A percentile compares a stretch with the other conserved stretches of the same genome.
Evolutionary conservation across 176 grass and related monocot genomes (phyloP).

Genomic region (Oryza glaberrima): DNA sequence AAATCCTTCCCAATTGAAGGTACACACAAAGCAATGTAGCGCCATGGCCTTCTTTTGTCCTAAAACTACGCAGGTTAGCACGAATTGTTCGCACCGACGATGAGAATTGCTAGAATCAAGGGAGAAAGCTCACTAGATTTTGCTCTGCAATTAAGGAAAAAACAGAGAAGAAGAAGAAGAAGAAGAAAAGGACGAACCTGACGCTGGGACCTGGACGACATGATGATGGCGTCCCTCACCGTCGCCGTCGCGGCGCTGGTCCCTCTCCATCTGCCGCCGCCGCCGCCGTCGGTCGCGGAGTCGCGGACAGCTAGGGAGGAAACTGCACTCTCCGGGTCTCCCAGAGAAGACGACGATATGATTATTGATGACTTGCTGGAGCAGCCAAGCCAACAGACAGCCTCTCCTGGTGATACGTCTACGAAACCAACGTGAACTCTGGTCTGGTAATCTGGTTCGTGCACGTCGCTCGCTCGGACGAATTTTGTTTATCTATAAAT

Average conservation of each 20-base stretch:
- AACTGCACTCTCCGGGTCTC: background rate
- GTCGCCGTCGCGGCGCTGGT: background rate
- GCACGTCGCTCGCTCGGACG: too few species aligned
- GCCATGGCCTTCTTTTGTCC: background rate
- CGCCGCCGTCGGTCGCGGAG: background rate
- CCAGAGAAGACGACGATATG: background rate
- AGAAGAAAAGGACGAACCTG: background rate
- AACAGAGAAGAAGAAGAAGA: too few species aligned
- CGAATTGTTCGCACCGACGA: background rate
- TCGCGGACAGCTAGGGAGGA: background rate
- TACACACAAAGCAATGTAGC: background rate
- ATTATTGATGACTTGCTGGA: background rate
- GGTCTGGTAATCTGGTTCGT: too few species aligned
- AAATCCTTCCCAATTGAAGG: background rate
- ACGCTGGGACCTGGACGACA: conserved; percentile 4
- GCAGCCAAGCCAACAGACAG: background rate
- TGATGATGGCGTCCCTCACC: background rate
- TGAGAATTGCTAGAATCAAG: background rate
- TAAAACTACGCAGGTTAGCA: background rate
- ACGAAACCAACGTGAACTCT: background rate
- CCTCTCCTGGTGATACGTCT: background rate
- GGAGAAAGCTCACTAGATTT: background rate
- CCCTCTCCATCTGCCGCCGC: conserved; percentile 22
- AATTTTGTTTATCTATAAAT: too few species aligned
- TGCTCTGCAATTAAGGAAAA: background rate